These are phyloP conservation scores for Penicillium sp. DNA, from an alignment of 2,329 filamentous ascomycete species.

Conservation along the genomic window DNA sequence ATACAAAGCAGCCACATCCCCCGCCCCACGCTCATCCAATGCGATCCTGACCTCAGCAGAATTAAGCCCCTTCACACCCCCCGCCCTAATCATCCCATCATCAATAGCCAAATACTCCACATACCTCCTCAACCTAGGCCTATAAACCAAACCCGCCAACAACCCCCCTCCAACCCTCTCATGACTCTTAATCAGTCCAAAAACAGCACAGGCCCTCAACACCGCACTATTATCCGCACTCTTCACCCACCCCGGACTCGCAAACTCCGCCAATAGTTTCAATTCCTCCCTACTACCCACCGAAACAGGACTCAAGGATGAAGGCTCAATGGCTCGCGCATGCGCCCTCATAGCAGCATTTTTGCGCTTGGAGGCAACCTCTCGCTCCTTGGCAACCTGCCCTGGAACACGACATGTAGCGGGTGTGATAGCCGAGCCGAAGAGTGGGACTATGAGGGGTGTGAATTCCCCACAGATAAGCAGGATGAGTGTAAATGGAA, in stretches of 20 bases:
- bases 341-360: conserved; percentile 24
- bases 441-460: conserved; percentile 67
- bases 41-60: conserved; percentile 64
- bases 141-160: conserved; percentile 46
- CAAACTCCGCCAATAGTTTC: conserved; percentile 24
- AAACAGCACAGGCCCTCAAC: conserved; percentile 34
- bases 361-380: conserved; percentile 48
- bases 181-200: conserved; percentile 31
- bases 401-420: conserved; percentile 75
- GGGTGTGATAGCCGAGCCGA: conserved; percentile 67
- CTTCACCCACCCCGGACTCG: conserved; percentile 18
- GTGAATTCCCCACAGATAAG: conserved; percentile 81
- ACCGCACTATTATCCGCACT: conserved; percentile 24
- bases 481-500: conserved; percentile 71
- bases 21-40: conserved; percentile 61
- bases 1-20: conserved; percentile 26
- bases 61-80: conserved; percentile 56
- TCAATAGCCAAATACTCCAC: conserved; percentile 65
- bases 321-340: conserved; percentile 16
- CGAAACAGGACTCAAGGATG: conserved; percentile 5
- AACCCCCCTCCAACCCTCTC: conserved; percentile 40
- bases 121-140: conserved; percentile 49
- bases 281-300: conserved; percentile 29
- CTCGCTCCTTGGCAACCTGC: conserved; percentile 59
- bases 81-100: conserved; percentile 61